phyloP scores from a whole-genome alignment of 2,329 filamentous ascomycete species.

The Ceratocystis variospora region DNA sequence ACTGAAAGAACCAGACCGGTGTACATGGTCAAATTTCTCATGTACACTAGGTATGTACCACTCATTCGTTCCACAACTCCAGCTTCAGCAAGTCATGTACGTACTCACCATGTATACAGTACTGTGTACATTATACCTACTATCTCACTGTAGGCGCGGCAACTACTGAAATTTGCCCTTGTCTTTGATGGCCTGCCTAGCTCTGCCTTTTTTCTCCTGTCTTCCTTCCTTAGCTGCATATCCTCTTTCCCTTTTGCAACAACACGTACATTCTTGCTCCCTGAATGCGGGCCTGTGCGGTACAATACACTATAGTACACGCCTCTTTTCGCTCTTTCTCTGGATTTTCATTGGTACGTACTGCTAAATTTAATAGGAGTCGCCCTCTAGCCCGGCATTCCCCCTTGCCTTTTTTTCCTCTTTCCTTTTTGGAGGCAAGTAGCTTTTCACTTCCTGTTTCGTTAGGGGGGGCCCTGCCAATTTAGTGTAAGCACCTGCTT shows the following conservation, averaged over 20 bases:
- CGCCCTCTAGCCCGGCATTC: background rate
- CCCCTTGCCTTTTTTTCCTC: background rate
- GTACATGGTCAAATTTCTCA: background rate
- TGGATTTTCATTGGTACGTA: background rate
- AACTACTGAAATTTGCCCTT: background rate
- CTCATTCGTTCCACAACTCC: background rate
- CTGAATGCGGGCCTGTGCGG: background rate
- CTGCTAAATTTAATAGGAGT: background rate
- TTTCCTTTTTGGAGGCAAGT: background rate
- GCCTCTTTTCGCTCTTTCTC: background rate
- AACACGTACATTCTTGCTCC: background rate
- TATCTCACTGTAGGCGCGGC: background rate
- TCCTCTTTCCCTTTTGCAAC: background rate
- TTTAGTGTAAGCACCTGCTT: conserved; percentile 15
- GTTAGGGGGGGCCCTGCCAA: background rate
- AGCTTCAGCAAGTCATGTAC: background rate
- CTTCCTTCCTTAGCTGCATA: conserved; percentile 6
- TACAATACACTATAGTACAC: background rate
- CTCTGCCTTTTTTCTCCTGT: background rate
- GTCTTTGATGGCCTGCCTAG: background rate
- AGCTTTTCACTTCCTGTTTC: conserved; percentile 5
- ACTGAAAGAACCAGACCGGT: background rate
- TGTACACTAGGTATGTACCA: background rate
- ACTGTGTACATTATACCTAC: background rate
- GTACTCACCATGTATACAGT: background rate